These are phyloP conservation scores for Fusarium xylarioides DNA, from an alignment of 2,329 filamentous ascomycete genomes.

Conservation along the genomic window DNA sequence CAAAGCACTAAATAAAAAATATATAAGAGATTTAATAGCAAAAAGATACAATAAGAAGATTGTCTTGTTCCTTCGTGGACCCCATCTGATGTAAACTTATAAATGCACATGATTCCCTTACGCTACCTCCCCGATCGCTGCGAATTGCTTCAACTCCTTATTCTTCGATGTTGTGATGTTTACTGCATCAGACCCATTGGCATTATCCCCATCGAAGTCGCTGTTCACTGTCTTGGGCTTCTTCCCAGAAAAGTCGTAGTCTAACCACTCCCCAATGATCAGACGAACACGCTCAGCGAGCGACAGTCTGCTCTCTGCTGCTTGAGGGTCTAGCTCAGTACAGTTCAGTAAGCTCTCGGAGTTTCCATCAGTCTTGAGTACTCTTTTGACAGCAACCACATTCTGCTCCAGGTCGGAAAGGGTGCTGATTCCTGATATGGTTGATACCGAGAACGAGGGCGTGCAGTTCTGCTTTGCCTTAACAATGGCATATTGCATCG, in stretches of 20 bases:
- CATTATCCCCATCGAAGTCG: rapidly evolving
- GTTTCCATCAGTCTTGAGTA: rapidly evolving
- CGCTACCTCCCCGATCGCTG: background rate
- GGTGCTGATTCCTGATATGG: background rate
- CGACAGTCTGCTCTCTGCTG: background rate
- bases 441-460: background rate
- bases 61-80: background rate
- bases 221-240: rapidly evolving
- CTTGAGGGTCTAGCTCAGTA: background rate
- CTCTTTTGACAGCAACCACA: background rate
- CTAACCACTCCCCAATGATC: background rate
- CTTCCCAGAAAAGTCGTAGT: conserved; percentile 1
- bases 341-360: background rate
- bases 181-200: background rate
- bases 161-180: background rate
- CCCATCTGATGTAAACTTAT: rapidly evolving
- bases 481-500: background rate
- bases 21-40: rapidly evolving
- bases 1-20: background rate
- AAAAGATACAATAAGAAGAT: background rate
- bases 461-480: background rate
- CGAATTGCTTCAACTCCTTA: background rate
- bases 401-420: conserved; percentile 5
- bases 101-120: background rate
- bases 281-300: background rate